These are phyloP conservation scores for Globisporangium parvum DNA, from an alignment of 352 stramenopile genomes.

Conservation along the genomic window DNA sequence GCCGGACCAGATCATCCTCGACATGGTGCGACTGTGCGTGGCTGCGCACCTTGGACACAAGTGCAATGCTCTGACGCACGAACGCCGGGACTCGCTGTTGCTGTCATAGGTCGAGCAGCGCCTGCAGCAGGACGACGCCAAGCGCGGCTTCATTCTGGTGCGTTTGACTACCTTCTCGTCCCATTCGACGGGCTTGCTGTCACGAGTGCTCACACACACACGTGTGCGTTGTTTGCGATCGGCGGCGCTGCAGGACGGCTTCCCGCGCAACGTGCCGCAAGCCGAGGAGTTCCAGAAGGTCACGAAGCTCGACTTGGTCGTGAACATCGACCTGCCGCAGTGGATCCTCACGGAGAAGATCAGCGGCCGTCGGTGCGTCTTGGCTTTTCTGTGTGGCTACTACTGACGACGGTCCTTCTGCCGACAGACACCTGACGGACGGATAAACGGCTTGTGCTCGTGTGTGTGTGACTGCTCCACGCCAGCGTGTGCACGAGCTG, in stretches of 20 bases:
- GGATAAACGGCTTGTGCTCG: background rate
- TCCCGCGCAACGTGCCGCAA: slow-evolving; percentile 86
- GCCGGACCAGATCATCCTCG: slow-evolving; percentile 85
- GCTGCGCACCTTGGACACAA: background rate
- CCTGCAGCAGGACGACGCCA: slow-evolving; percentile 57
- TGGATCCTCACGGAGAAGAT: slow-evolving; percentile 89
- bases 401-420: too few species aligned
- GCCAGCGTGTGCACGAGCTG: slow-evolving; percentile 76
- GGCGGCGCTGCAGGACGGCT: slow-evolving; percentile 49
- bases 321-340: slow-evolving; percentile 87
- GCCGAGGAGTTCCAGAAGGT: slow-evolving; percentile 79
- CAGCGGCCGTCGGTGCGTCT: slow-evolving; percentile 66
- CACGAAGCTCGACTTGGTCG: slow-evolving; percentile 66
- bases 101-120: slow-evolving; percentile 57
- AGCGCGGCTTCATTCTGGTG: slow-evolving; percentile 80
- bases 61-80: background rate
- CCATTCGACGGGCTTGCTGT: background rate
- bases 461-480: too few species aligned
- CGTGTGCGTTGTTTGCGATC: background rate
- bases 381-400: background rate
- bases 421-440: background rate
- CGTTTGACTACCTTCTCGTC: background rate
- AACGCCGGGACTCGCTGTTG: background rate
- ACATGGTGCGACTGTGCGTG: slow-evolving; percentile 53
- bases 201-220: background rate